phyloP scores from a whole-genome alignment of 495 filamentous ascomycete species.

The Xylaria grammica region DNA sequence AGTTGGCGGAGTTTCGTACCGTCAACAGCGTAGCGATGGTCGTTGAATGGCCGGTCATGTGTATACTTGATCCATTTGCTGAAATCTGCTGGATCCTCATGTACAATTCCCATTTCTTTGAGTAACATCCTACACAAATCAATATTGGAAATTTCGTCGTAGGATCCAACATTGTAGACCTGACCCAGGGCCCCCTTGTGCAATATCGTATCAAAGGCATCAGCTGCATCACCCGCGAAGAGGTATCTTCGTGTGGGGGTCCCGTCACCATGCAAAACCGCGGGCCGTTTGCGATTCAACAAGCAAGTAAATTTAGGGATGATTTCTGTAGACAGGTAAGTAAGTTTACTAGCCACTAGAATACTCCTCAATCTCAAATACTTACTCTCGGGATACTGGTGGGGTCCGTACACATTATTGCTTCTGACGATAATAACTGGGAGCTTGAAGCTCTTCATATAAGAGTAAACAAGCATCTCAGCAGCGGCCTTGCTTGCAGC shows the following conservation, averaged over 20 bases:
- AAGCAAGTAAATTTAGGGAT: slow-evolving; percentile 76
- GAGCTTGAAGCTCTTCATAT: slow-evolving; percentile 72
- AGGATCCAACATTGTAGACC: slow-evolving; percentile 75
- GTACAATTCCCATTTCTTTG: slow-evolving; percentile 51
- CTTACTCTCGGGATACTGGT: slow-evolving; percentile 80
- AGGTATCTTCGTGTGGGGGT: slow-evolving; percentile 70
- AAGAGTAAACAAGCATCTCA: slow-evolving; percentile 80
- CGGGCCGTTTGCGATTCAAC: slow-evolving; percentile 59
- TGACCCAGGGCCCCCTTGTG: slow-evolving; percentile 70
- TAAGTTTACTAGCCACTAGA: not conserved
- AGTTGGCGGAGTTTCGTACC: slow-evolving; percentile 66
- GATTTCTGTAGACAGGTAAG: slow-evolving; percentile 58
- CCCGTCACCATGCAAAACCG: slow-evolving; percentile 74
- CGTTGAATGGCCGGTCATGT: slow-evolving; percentile 74
- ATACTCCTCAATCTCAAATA: not conserved
- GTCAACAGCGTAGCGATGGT: slow-evolving; percentile 71
- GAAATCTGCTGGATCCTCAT: slow-evolving; percentile 49
- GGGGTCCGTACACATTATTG: slow-evolving; percentile 82
- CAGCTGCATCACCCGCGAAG: slow-evolving; percentile 73
- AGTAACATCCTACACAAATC: slow-evolving; percentile 65
- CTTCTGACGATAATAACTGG: slow-evolving; percentile 73
- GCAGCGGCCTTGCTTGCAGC: slow-evolving; percentile 78
- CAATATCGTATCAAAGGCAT: slow-evolving; percentile 77
- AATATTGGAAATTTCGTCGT: slow-evolving; percentile 69
- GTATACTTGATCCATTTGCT: slow-evolving; percentile 66